These are phyloP conservation scores for Excoecaria cochinchinensis DNA, from an alignment of 345 rosid species.

Conservation along the genomic window DNA sequence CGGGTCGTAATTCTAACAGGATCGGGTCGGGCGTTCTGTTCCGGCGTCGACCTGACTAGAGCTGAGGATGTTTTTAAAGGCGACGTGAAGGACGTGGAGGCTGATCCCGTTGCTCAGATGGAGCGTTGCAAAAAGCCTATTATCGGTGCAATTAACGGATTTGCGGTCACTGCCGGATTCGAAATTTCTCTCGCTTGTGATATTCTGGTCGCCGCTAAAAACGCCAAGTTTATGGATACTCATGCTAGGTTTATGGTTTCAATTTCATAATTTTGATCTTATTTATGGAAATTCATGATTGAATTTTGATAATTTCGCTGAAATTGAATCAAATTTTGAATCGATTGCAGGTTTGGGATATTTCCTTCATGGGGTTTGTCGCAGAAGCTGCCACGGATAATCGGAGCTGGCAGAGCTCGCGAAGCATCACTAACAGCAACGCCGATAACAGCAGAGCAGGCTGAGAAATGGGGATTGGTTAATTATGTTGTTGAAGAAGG, in stretches of 20 bases:
- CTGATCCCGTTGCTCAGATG: constrained; percentile 78
- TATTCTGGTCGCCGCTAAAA: constrained; percentile 65
- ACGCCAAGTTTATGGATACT: constrained; percentile 82
- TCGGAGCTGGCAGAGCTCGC: constrained; percentile 78
- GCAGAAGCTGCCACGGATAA: constrained; percentile 77
- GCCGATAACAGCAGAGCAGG: constrained; percentile 79
- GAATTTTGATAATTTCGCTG: not conserved
- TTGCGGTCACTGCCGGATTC: constrained; percentile 89
- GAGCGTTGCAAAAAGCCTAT: constrained; percentile 75
- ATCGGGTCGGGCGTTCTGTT: constrained; percentile 81
- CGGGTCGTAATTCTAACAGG: constrained; percentile 66
- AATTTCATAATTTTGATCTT: not conserved
- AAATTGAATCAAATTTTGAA: not conserved
- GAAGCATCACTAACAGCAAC: constrained; percentile 66
- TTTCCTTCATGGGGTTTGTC: constrained; percentile 98
- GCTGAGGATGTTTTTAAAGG: constrained; percentile 93
- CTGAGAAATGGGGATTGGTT: constrained; percentile 80
- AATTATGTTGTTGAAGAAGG: constrained; percentile 77
- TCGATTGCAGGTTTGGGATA: constrained; percentile 66
- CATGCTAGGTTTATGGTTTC: constrained; percentile 58
- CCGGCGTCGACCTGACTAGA: constrained; percentile 83
- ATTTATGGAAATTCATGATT: not conserved
- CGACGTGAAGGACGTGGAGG: constrained; percentile 76
- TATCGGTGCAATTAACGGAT: constrained; percentile 83
- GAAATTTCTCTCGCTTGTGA: constrained; percentile 92